Evolutionary conservation across 1,139 yeast species (phyloP), one percentile per base, ranked within the genome.

Genomic region (Nadsonia commutata): DNA sequence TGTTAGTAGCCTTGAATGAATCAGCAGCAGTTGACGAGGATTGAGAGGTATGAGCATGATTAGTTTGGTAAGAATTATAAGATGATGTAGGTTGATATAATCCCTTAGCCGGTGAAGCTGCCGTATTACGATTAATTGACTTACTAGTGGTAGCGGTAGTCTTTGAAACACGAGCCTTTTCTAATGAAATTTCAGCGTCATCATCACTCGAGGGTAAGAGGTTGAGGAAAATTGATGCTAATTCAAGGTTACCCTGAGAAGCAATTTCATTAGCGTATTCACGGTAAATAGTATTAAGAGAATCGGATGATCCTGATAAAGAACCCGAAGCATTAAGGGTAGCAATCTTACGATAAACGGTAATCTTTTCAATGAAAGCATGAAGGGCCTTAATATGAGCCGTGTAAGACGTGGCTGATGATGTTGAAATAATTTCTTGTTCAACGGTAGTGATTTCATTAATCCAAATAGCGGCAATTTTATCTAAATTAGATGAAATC

Each of bases 261-360:
- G 95, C 81, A 46, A 88, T 78, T 49, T 82, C 67, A 52, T 75
- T 80, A 44, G 94, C 79, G 59, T 81, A 90, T 60, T 90, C 97
- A 45, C 79, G 68, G 50, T 78, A 71, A 1, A 74, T 75, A 45
- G 70, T 70, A 51, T 78, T 73, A 45, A 78, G 66, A 18, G 63
- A 59, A 40, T 63, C 65, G 2, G 56, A 53, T 38, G 57, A 56
- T 37, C 54, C 55, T 4, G 56, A 48, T 13, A 73, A 66, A 5
- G 44, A 19, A 3, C 44, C 43, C 18, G 40, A 37, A 20, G 41
- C 42, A 39, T 56, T 56, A 4, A 57, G 52, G 17, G 76, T 69
- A 13, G 49, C 44, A 17, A 58, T 58, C 40, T 78, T 71, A 53
- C 84, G 74, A 60, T 80, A 83, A 20, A 83, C 78, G 31, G 86